phyloP scores from a whole-genome alignment of 345 rosid genomes.

The Combretum micranthum region DNA sequence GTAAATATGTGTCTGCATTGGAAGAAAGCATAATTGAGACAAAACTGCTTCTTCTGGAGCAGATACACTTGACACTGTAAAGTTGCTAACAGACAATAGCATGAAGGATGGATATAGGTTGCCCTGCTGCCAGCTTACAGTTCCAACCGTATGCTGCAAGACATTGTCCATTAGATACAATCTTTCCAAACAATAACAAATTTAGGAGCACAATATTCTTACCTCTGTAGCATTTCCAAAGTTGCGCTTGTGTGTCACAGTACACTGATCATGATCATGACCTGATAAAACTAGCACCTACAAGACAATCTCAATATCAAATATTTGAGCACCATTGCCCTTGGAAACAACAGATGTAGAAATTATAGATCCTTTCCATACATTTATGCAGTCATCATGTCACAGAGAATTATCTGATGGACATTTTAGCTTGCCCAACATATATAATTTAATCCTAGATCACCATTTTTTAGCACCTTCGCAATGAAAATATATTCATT shows the following conservation, averaged over 20 bases:
- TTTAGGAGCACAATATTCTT: conserved; percentile 10
- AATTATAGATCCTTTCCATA: not conserved
- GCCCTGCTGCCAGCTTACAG: conserved; percentile 95
- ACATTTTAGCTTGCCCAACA: no score
- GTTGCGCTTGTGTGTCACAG: conserved; percentile 42
- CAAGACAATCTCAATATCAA: conserved; percentile 5
- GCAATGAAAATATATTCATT: no score
- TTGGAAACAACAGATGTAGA: no score
- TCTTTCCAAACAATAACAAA: not conserved
- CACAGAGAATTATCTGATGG: no score
- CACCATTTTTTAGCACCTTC: no score
- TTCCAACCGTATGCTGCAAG: conserved; percentile 85
- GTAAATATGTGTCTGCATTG: conserved; percentile 69
- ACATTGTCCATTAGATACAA: not conserved
- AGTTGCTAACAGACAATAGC: conserved; percentile 59
- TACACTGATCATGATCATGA: conserved; percentile 96
- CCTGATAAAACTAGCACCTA: conserved; percentile 76
- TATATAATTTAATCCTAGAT: no score
- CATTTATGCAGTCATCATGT: not conserved
- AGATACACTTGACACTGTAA: conserved; percentile 24
- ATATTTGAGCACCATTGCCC: no score
- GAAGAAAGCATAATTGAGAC: conserved; percentile 76
- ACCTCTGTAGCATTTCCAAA: conserved; percentile 55
- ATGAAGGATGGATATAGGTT: conserved; percentile 89
- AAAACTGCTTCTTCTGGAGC: conserved; percentile 32